phyloP scores from a whole-genome alignment of 805 yeast species.

The Schwanniomyces sp. region DNA sequence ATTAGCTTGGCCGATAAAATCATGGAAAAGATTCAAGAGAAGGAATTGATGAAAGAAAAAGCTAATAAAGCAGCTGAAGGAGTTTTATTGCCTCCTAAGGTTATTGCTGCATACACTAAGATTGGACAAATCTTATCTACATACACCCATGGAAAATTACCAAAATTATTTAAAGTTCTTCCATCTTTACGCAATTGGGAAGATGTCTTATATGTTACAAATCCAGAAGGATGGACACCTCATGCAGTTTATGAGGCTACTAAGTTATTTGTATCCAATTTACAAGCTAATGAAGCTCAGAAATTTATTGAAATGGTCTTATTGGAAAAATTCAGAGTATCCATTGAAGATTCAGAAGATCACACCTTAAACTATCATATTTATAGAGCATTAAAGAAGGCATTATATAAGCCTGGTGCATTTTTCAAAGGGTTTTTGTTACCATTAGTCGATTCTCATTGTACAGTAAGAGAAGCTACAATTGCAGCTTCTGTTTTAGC shows the following conservation, averaged over 20 bases:
- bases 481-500: constrained; percentile 90
- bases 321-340: constrained; percentile 68
- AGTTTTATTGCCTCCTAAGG: constrained; percentile 92
- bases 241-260: constrained; percentile 95
- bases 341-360: constrained; percentile 70
- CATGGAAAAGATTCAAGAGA: constrained; percentile 83
- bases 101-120: constrained; percentile 89
- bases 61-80: constrained; percentile 56
- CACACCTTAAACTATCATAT: constrained; percentile 88
- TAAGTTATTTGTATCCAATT: constrained; percentile 85
- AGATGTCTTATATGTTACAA: constrained; percentile 87
- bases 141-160: constrained; percentile 94
- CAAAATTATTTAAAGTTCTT: constrained; percentile 92
- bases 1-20: constrained; percentile 88
- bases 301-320: constrained; percentile 69
- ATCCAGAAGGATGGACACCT: constrained; percentile 93
- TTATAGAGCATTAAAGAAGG: constrained; percentile 87
- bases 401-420: constrained; percentile 95
- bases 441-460: constrained; percentile 85
- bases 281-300: constrained; percentile 86
- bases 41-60: constrained; percentile 44
- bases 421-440: constrained; percentile 95
- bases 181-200: constrained; percentile 96
- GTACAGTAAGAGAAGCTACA: constrained; percentile 90
- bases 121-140: constrained; percentile 85